A percentile compares a stretch with the other conserved stretches of the same genome.
Evolutionary conservation across 306 rosid genomes (phyloP).

Genomic region (Trifolium repens): DNA sequence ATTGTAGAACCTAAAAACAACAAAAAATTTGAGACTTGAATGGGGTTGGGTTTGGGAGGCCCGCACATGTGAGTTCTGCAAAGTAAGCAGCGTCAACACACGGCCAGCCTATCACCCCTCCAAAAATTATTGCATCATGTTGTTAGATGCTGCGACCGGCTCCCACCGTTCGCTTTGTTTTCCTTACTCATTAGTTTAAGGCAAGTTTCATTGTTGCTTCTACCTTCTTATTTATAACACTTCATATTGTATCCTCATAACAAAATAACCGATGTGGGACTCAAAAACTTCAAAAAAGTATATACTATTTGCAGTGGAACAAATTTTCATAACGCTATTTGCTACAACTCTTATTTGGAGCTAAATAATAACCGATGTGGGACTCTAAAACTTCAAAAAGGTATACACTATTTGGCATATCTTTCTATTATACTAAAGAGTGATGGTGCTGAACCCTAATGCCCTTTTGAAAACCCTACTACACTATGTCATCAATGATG

Average conservation of each 20-base stretch:
- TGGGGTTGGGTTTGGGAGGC: conserved; percentile 21
- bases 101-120: conserved; percentile 85
- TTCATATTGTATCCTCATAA: rapidly evolving
- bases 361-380: too few species aligned
- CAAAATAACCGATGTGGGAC: conserved; percentile 13
- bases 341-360: too few species aligned
- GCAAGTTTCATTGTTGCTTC: rapidly evolving
- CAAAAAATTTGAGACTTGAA: background rate
- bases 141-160: conserved; percentile 65
- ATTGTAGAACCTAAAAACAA: too few species aligned
- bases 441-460: too few species aligned
- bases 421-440: too few species aligned
- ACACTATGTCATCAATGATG: too few species aligned
- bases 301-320: background rate
- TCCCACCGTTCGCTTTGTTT: conserved; percentile 91
- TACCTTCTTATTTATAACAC: background rate
- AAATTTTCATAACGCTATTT: too few species aligned
- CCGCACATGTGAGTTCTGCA: conserved; percentile 66
- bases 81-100: conserved; percentile 88
- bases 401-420: too few species aligned
- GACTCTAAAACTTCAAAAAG: too few species aligned
- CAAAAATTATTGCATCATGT: conserved; percentile 70
- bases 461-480: too few species aligned
- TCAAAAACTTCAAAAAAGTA: background rate
- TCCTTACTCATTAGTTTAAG: conserved; percentile 65